Evolutionary conservation across 139 green algal species (phyloP).

Genomic region (Dunaliella sp.): DNA sequence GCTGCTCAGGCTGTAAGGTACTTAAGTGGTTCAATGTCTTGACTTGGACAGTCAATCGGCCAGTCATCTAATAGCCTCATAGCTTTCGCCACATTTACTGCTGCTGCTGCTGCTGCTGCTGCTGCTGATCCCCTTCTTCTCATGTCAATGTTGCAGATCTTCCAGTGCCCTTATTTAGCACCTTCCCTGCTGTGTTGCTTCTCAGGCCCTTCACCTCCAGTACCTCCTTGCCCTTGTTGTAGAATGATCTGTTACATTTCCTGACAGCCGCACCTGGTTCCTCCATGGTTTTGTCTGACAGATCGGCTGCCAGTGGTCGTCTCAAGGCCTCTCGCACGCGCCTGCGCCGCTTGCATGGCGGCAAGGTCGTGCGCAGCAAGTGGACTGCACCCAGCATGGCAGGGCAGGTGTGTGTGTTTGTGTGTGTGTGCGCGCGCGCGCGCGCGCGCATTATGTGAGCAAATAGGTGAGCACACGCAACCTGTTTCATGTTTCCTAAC

Average conservation of each 20-base stretch:
- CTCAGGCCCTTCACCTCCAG: neutral
- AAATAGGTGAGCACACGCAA: too few species aligned
- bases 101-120: neutral
- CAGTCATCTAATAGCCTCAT: too few species aligned
- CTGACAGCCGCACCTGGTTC: neutral
- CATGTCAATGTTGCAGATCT: neutral
- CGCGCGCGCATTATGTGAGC: too few species aligned
- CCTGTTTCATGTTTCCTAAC: too few species aligned
- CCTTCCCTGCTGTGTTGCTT: neutral
- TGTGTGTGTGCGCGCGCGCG: neutral
- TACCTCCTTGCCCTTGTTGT: neutral
- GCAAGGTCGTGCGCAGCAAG: slow-evolving; percentile 29
- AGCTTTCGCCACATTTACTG: too few species aligned
- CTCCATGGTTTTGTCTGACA: neutral
- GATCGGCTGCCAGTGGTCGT: slow-evolving; percentile 10
- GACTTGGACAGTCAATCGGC: too few species aligned
- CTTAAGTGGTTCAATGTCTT: too few species aligned
- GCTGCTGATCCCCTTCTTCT: neutral
- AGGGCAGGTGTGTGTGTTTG: slow-evolving; percentile 26
- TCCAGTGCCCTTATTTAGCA: neutral
- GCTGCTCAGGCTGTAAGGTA: too few species aligned
- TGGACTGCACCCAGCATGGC: slow-evolving; percentile 31
- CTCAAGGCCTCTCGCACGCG: slow-evolving; percentile 15
- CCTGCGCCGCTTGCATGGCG: slow-evolving; percentile 26
- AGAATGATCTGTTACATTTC: neutral